Evolutionary conservation across 2,329 filamentous ascomycete species (phyloP).

Genomic region (Fusarium verticillioides): DNA sequence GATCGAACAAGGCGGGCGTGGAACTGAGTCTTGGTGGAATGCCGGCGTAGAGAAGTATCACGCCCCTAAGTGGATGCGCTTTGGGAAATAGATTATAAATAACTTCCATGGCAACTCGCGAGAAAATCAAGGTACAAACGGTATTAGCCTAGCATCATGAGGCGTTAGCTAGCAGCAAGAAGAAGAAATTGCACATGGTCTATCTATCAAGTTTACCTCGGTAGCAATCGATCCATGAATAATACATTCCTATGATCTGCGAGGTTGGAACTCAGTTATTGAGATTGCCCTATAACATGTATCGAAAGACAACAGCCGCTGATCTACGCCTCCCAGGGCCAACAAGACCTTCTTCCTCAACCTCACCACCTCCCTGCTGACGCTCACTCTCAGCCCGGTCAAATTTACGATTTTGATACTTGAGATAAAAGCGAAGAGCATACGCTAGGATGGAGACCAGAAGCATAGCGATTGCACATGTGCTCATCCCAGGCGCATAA

Average conservation of each 20-base stretch:
- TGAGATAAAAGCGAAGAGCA: slow-evolving; percentile 64
- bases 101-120: neutral
- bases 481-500: slow-evolving; percentile 71
- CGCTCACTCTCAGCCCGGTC: slow-evolving; percentile 50
- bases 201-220: slow-evolving; percentile 12
- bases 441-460: slow-evolving; percentile 67
- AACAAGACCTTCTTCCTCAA: slow-evolving; percentile 56
- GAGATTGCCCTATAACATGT: slow-evolving; percentile 55
- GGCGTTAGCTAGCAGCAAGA: slow-evolving; percentile 24
- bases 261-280: neutral
- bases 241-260: neutral
- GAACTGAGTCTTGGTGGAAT: slow-evolving; percentile 51
- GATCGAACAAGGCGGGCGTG: slow-evolving; percentile 37
- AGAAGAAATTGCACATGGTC: slow-evolving; percentile 13
- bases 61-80: slow-evolving; percentile 49
- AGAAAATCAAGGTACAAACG: neutral
- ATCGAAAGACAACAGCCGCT: slow-evolving; percentile 52
- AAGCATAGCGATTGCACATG: slow-evolving; percentile 72
- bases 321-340: slow-evolving; percentile 43
- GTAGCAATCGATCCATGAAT: neutral
- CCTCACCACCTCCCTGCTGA: slow-evolving; percentile 33
- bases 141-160: slow-evolving; percentile 13
- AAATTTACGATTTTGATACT: slow-evolving; percentile 60
- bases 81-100: slow-evolving; percentile 24
- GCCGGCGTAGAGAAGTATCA: slow-evolving; percentile 49